phyloP scores from a whole-genome alignment of 345 rosid species.

The Streptanthus diversifolius region DNA sequence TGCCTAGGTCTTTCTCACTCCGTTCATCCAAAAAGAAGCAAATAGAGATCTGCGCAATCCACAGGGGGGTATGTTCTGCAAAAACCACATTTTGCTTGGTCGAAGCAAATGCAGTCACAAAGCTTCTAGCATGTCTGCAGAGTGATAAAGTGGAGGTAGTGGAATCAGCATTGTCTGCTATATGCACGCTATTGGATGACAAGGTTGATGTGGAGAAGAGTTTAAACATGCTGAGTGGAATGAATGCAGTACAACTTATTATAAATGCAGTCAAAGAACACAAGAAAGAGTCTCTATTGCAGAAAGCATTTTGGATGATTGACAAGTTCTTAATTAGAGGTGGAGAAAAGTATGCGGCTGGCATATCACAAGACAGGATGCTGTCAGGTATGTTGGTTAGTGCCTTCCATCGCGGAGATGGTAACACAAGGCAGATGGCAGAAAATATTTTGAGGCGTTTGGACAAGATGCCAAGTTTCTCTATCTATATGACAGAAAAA shows the following conservation, averaged over 20 bases:
- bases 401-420: conserved; percentile 77
- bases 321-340: conserved; percentile 75
- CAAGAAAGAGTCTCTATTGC: conserved; percentile 58
- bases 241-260: conserved; percentile 49
- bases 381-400: conserved; percentile 61
- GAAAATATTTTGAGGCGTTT: conserved; percentile 70
- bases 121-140: conserved; percentile 64
- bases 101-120: conserved; percentile 75
- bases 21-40: conserved; percentile 48
- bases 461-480: conserved; percentile 65
- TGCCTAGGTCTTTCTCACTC: conserved; percentile 45
- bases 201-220: conserved; percentile 73
- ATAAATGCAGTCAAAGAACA: conserved; percentile 67
- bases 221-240: conserved; percentile 52
- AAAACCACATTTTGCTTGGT: conserved; percentile 77
- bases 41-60: conserved; percentile 53
- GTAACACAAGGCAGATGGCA: conserved; percentile 72
- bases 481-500: conserved; percentile 41
- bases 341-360: conserved; percentile 47
- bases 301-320: conserved; percentile 81
- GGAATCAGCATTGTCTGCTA: conserved; percentile 76
- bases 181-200: conserved; percentile 80
- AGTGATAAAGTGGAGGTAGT: conserved; percentile 73
- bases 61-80: conserved; percentile 80
- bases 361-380: conserved; percentile 67